Evolutionary conservation across 768 basidiomycete genomes (phyloP).

Genomic region (Auricularia heimuer): DNA sequence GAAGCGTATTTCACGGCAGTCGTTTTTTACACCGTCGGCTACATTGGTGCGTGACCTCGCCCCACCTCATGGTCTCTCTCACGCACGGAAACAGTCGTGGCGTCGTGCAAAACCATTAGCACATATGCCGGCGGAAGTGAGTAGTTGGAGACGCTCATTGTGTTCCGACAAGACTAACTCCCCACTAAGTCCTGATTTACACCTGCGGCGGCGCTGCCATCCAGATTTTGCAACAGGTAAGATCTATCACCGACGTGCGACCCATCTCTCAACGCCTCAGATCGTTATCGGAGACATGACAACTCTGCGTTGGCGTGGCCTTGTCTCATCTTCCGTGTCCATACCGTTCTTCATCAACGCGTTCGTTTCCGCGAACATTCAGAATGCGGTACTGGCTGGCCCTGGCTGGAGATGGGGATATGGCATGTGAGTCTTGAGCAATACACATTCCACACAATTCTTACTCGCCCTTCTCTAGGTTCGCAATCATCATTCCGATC

Average conservation of each 20-base stretch:
- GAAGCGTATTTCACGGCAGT: conserved; percentile 44
- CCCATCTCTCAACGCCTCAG: conserved; percentile 27
- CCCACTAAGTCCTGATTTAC: conserved; percentile 40
- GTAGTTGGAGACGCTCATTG: neutral
- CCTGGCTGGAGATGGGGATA: conserved; percentile 64
- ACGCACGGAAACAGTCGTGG: conserved; percentile 38
- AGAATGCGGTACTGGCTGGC: conserved; percentile 32
- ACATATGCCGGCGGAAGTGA: conserved; percentile 36
- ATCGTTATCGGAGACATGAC: conserved; percentile 57
- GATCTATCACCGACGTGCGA: conserved; percentile 8
- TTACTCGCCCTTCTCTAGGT: conserved; percentile 25
- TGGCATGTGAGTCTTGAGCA: conserved; percentile 13
- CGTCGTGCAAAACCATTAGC: conserved; percentile 35
- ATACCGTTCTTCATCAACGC: conserved; percentile 52
- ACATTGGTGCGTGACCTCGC: conserved; percentile 13
- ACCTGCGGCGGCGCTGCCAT: conserved; percentile 29
- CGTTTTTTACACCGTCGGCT: conserved; percentile 51
- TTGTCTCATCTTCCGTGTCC: conserved; percentile 37
- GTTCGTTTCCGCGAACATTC: conserved; percentile 55
- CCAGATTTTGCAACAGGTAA: neutral
- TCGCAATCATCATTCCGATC: conserved; percentile 44
- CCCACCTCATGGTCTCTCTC: neutral
- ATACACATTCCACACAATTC: neutral
- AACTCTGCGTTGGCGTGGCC: conserved; percentile 45
- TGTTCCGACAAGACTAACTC: conserved; percentile 11